Evolutionary conservation across 108 stramenopile genomes (phyloP).

Genomic region (Cyclotella distinguenda): DNA sequence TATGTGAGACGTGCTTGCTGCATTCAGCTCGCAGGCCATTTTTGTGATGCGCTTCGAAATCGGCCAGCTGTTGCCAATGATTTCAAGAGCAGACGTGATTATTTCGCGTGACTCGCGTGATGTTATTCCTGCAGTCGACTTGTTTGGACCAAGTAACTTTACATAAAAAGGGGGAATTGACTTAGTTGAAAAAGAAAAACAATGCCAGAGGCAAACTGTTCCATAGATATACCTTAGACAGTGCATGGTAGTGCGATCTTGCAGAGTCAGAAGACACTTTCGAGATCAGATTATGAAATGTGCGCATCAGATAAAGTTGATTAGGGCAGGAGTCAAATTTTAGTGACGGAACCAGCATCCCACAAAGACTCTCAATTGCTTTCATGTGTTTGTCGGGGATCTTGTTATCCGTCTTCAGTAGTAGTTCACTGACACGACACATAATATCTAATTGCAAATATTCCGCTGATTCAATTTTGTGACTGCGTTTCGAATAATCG

Average conservation of each 20-base stretch:
- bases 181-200: neutral
- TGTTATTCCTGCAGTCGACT: slow-evolving; percentile 55
- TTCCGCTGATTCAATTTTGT: slow-evolving; percentile 15
- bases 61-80: slow-evolving; percentile 17
- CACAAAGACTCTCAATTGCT: slow-evolving; percentile 52
- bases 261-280: slow-evolving; percentile 46
- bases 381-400: slow-evolving; percentile 16
- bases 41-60: slow-evolving; percentile 30
- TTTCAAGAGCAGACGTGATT: slow-evolving; percentile 37
- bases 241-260: slow-evolving; percentile 37
- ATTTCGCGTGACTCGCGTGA: slow-evolving; percentile 44
- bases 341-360: slow-evolving; percentile 70
- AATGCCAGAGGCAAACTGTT: neutral
- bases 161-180: neutral
- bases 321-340: slow-evolving; percentile 50
- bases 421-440: slow-evolving; percentile 68
- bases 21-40: slow-evolving; percentile 49
- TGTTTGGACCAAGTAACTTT: slow-evolving; percentile 66
- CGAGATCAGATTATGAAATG: slow-evolving; percentile 54
- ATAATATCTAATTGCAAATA: slow-evolving; percentile 56
- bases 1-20: slow-evolving; percentile 60
- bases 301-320: slow-evolving; percentile 66
- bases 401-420: slow-evolving; percentile 37
- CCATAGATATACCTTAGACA: slow-evolving; percentile 34
- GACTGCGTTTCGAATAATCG: slow-evolving; percentile 19